Base-by-base conservation (phyloP, 2,329 filamentous ascomycete species). In the Colletotrichum navitas region DNA sequence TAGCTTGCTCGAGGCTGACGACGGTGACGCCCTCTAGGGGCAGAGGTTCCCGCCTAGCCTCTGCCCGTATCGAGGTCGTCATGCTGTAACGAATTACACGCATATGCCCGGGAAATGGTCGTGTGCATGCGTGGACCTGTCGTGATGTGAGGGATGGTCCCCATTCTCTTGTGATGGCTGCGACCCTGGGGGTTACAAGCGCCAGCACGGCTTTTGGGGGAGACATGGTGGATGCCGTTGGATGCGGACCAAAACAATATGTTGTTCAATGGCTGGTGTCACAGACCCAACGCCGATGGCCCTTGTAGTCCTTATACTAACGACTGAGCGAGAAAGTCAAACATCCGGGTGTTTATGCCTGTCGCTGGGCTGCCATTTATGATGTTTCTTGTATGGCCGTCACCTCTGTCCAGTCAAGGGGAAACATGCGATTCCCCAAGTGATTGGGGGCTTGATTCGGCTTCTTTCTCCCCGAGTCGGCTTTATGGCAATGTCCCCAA, bases 1-100 rank as follows among this genome's bases (percentile, higher is more conserved):
- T 86, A 58, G 86, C 86, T 75, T 88, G 86, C 68, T 88, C 86
- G 0, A 88, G 79, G 51, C 85, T 85, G 29, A 88, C 82, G 10
- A 88, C 85, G 0, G 84, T 86, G 60, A 87, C 80, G 14, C 85
- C 85, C 29, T 82, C 78, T 1, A 79, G 63, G 1, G 78, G 78
- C 16, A 71, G 36, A 6, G 58, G 58, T 16, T 68, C 64, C 26
- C 34, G 63, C 3, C 14, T 45, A 3, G n/a, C 11, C 14, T 32
- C 39, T 2, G 16, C 5, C 14, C 51, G 18, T 26, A 34, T 34
- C 5, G 45, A 49, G 14, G 36, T 47, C 5, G 26, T 4, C 45
- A 63, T 63, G 18, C 11, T 54, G 34, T 52, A 56, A 18, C 14
- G 36, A 1, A 16, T 10, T 7, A 21, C 18, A 3, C 21, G 1